Evolutionary conservation across 805 yeast species (phyloP), one percentile per base, ranked within the genome.

Genomic region (Kregervanrija fluxuum): DNA sequence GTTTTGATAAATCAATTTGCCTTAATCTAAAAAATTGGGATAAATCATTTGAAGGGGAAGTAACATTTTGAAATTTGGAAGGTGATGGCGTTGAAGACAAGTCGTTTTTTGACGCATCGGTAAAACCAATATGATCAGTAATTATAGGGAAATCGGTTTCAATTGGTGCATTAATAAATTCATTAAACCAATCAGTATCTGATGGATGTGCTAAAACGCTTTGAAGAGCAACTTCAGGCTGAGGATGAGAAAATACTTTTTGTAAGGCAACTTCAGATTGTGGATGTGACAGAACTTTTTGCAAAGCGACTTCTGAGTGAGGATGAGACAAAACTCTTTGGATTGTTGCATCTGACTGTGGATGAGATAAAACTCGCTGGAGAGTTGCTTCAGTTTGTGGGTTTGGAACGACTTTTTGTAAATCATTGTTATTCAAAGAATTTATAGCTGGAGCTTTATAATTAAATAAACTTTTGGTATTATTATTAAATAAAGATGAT

Each of bases 81-180:
- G 51, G 47, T 11, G 52, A 52, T 4, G 40, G 36, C 62, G 49
- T 60, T 30, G 67, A 64, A 5, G 67, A 66, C 41, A 61, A 66
- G 47, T 48, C 58, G 38, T 55, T 49, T 41, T 57, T 48, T 32
- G 70, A 68, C 3, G 70, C 58, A 38, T 69, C 73, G 0, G 65
- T 59, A 47, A 83, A 81, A 0, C 89, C 89, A 44, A 82, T 74
- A 44, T 75, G 75, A 49, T 80, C 78, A 48, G 70, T 71, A 34
- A 66, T 73, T 33, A 54, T 61, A 40, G 69, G 81, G 45, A 82
- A 75, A 44, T 77, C 74, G 31, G 74, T 70, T 39, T 80, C 85
- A 49, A 75, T 72, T 5, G 88, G 85, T 1, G 85, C 77, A 44
- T 71, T 78, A 41, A 84, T 76, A 52, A 85, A 82, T 49, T 82